Percentiles rank a stretch among this genome's conserved stretches.
phyloP scores from a whole-genome alignment of 176 grass and related monocot genomes.

The Oryza meridionalis region DNA sequence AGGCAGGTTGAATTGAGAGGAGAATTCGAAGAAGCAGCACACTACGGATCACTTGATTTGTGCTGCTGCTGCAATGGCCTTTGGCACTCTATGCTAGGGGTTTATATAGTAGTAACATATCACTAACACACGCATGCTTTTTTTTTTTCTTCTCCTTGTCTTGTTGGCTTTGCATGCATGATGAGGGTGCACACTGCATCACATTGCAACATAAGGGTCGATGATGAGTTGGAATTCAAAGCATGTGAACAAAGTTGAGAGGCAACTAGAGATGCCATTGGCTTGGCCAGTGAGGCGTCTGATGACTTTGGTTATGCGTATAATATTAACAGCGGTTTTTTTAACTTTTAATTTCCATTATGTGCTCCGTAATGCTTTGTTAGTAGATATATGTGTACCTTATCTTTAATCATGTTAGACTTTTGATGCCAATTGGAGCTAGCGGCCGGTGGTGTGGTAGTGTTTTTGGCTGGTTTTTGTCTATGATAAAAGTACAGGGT shows the following conservation, averaged over 20 bases:
- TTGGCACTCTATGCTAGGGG: slow-evolving; percentile 14
- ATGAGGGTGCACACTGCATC: slow-evolving; percentile 30
- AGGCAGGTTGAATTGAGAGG: not conserved
- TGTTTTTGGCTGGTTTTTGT: slow-evolving; percentile 14
- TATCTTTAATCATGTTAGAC: not conserved
- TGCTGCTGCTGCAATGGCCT: slow-evolving; percentile 18
- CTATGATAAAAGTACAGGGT: slow-evolving; percentile 15
- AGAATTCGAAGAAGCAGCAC: not conserved
- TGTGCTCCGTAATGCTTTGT: not conserved
- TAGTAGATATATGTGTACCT: not conserved
- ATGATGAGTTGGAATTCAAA: slow-evolving; percentile 23
- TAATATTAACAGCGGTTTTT: slow-evolving; percentile 29
- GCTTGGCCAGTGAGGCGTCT: not conserved
- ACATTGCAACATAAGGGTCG: slow-evolving; percentile 4
- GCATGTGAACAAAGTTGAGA: slow-evolving; percentile 21
- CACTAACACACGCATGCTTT: not conserved
- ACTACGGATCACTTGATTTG: not conserved
- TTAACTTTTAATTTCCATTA: not conserved
- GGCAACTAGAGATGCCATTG: slow-evolving; percentile 8
- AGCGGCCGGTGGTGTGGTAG: slow-evolving; percentile 19
- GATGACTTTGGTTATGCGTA: not conserved
- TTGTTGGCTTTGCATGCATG: slow-evolving; percentile 16
- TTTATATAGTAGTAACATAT: slow-evolving; percentile 51
- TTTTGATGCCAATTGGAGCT: slow-evolving; percentile 34
- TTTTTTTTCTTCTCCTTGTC: not conserved